These are phyloP conservation scores for Fragaria ananassa DNA, from an alignment of 306 rosid species.

Conservation along the genomic window DNA sequence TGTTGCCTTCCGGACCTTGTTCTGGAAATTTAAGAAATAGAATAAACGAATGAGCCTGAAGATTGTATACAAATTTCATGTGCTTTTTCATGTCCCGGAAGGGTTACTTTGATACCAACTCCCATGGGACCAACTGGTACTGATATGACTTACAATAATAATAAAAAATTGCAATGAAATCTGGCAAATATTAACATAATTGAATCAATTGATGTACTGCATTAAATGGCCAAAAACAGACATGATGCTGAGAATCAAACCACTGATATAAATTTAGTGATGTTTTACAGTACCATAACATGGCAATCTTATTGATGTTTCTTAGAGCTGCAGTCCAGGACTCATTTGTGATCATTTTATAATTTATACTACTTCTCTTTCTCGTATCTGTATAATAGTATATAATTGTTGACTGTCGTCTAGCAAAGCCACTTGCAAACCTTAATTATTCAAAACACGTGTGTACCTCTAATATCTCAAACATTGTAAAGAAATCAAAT, in stretches of 20 bases:
- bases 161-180: neutral
- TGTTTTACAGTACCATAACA: neutral
- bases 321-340: neutral
- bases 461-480: no score
- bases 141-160: neutral
- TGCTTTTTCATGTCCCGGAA: neutral
- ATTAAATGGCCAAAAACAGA: neutral
- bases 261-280: neutral
- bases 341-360: neutral
- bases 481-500: no score
- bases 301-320: neutral
- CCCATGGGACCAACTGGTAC: neutral
- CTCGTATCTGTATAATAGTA: neutral
- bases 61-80: neutral
- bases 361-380: neutral
- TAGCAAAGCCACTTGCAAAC: no score
- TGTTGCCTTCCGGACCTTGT: slow-evolving; percentile 77
- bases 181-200: neutral
- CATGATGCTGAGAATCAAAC: neutral
- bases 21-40: slow-evolving; percentile 41
- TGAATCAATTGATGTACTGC: neutral
- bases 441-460: no score
- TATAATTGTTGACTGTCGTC: neutral
- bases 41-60: slow-evolving; percentile 19
- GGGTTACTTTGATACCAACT: neutral